Conservation (phyloP, 202 grass and related monocot genomes). For the Sporobolus alterniflorus region DNA sequence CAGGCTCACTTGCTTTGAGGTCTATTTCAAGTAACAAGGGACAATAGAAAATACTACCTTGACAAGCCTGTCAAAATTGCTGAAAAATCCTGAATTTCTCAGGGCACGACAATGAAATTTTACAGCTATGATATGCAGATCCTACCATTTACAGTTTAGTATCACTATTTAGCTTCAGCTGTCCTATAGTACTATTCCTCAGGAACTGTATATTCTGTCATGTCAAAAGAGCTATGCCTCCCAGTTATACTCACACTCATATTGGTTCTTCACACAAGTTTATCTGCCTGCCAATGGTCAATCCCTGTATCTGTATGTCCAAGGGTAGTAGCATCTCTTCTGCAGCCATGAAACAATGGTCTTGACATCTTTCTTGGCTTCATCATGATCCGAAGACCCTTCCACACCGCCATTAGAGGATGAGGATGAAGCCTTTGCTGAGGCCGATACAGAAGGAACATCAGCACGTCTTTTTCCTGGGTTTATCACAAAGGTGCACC, state of each 20-base stretch:
- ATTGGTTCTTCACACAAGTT: slow-evolving; percentile 19
- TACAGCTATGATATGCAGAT: neutral
- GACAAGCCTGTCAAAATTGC: neutral
- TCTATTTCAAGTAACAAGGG: neutral
- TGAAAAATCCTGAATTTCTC: neutral
- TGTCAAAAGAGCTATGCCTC: slow-evolving; percentile 13
- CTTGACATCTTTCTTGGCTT: slow-evolving; percentile 23
- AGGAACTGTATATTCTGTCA: neutral
- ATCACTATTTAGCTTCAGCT: slow-evolving; percentile 12
- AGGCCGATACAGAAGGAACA: neutral
- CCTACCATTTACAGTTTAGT: slow-evolving; percentile 1
- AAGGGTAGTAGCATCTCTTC: slow-evolving; percentile 32
- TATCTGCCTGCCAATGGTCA: slow-evolving; percentile 11
- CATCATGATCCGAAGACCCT: neutral
- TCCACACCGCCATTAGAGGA: neutral
- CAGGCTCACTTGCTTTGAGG: neutral
- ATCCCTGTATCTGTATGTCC: slow-evolving; percentile 27
- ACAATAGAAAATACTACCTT: neutral
- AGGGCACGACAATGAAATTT: neutral
- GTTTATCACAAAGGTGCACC: slow-evolving; percentile 5
- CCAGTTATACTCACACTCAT: neutral
- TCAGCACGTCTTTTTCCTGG: neutral
- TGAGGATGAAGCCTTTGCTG: neutral
- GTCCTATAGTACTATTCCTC: slow-evolving; percentile 4
- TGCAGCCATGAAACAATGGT: slow-evolving; percentile 52